Percentiles rank a stretch among this genome's conserved stretches.
phyloP scores from a whole-genome alignment of 176 grass and related monocot genomes.

The Juncus inflexus region DNA sequence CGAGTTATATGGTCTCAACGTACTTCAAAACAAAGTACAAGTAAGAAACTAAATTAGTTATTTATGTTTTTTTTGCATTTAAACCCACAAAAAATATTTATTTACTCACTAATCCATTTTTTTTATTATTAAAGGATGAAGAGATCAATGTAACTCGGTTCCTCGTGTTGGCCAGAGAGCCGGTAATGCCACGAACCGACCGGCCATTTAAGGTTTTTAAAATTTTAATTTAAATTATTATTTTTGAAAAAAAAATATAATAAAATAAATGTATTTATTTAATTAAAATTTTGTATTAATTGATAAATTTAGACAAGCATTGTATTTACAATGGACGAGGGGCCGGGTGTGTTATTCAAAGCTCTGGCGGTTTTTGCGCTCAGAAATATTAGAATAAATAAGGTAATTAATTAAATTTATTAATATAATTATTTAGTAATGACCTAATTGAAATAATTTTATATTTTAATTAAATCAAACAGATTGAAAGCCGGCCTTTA shows the following conservation, averaged over 20 bases:
- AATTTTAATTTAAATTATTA: conserved; percentile 6
- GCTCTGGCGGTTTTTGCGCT: conserved; percentile 49
- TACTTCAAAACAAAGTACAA: conserved; percentile 49
- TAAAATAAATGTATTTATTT: background rate
- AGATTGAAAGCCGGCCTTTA: conserved; percentile 61
- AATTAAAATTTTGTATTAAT: conserved; percentile 8
- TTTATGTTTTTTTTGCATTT: conserved; percentile 9
- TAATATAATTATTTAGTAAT: conserved; percentile 15
- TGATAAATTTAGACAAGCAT: conserved; percentile 44
- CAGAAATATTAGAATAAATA: conserved; percentile 46
- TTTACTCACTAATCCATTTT: background rate
- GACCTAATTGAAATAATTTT: conserved; percentile 2
- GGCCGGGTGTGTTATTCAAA: conserved; percentile 44
- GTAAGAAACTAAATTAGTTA: conserved; percentile 20
- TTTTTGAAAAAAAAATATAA: conserved; percentile 3
- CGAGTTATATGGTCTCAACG: conserved; percentile 44
- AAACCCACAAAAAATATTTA: background rate
- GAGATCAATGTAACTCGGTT: conserved; percentile 44
- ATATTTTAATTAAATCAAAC: conserved; percentile 9
- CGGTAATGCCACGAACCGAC: conserved; percentile 36
- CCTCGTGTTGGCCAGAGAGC: conserved; percentile 42
- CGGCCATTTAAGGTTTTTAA: conserved; percentile 47
- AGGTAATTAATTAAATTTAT: conserved; percentile 32
- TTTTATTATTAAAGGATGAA: conserved; percentile 36
- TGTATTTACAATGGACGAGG: conserved; percentile 52